Evolutionary conservation across 768 basidiomycete species (phyloP), one percentile per base, ranked within the genome.

Genomic region (Obba rivulosa): DNA sequence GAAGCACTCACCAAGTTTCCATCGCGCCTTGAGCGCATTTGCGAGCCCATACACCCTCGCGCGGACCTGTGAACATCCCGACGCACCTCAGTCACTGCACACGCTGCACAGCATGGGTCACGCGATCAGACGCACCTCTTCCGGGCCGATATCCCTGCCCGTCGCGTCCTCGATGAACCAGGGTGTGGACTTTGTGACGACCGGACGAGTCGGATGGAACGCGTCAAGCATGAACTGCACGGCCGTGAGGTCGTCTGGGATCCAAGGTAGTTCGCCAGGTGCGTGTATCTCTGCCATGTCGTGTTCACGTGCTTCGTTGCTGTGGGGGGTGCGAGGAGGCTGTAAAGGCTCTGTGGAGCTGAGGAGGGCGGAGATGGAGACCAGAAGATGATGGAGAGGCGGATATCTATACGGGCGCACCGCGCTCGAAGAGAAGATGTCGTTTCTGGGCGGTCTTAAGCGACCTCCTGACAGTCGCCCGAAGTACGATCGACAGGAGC

Each of bases 211-310:
- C 21, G 70, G 62, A 53, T 79, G 75, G 8, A 60, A 53, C 37
- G 51, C 57, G 54, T 77, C 76, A 41, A 81, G 72, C 34, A 78
- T 63, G 57, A 80, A 80, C 58, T 81, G 79, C 2, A 76, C 70
- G 36, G 80, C 59, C 7, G 78, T 76, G 44, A 79, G 59, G 59
- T 78, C 62, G 56, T 79, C 76, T 3, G 79, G 79, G 46, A 79
- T 58, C 38, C 66, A 34, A 40, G 53, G 71, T 10, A 73, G 56
- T 5, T 51, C 58, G 23, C 48, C 48, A 22, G 57, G 52, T 1
- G 58, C 55, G 22, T 50, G 48, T 14, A 64, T 48, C 41, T 63
- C 56, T 11, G 56, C 17, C 57, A 62, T 60, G n/a, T 41, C 28
- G 41, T 24, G 21, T 3, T 5, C 7, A 13, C 28, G 28, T 5